Percentiles rank a stretch among this genome's conserved stretches.
Conservation (phyloP, 306 rosid genomes). For the barrel medic (Medicago truncatula) region DNA sequence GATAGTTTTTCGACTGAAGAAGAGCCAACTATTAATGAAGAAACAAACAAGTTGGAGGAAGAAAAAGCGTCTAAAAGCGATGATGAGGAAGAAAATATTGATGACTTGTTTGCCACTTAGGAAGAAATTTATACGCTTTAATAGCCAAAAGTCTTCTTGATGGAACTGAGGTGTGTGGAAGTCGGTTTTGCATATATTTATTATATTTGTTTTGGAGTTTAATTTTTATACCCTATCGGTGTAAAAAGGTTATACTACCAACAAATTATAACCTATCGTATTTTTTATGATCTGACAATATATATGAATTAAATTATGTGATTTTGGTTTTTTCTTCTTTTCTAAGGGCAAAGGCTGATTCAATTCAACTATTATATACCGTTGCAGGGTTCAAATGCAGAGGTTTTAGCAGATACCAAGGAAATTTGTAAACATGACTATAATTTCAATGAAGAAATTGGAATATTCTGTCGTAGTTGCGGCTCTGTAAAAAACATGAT, state of each 20-base stretch:
- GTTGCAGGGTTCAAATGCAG: constrained; percentile 58
- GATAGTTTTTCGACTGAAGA: constrained; percentile 50
- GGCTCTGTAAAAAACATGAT: constrained; percentile 70
- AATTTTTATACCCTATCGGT: no score
- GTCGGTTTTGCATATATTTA: no score
- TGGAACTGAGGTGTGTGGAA: constrained; percentile 56
- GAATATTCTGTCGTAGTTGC: constrained; percentile 70
- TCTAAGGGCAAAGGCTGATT: constrained; percentile 27
- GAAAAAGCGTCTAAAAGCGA: constrained; percentile 23
- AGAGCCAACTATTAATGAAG: not conserved
- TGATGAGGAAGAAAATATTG: constrained; percentile 53
- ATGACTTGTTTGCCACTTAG: constrained; percentile 73
- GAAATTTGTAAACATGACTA: constrained; percentile 62
- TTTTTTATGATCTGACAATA: not conserved
- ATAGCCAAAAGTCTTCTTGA: constrained; percentile 68
- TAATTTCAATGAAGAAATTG: constrained; percentile 74
- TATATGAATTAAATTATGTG: not conserved
- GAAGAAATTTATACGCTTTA: constrained; percentile 78
- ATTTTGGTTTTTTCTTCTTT: not conserved
- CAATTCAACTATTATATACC: constrained; percentile 10
- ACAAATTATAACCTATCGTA: not conserved
- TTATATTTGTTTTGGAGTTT: no score
- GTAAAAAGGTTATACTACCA: no score
- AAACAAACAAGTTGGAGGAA: constrained; percentile 43
- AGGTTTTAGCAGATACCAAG: constrained; percentile 19